A percentile compares a stretch with the other conserved stretches of the same genome.
Conservation (phyloP, 768 basidiomycete genomes). For the Kwoniella sp. region DNA sequence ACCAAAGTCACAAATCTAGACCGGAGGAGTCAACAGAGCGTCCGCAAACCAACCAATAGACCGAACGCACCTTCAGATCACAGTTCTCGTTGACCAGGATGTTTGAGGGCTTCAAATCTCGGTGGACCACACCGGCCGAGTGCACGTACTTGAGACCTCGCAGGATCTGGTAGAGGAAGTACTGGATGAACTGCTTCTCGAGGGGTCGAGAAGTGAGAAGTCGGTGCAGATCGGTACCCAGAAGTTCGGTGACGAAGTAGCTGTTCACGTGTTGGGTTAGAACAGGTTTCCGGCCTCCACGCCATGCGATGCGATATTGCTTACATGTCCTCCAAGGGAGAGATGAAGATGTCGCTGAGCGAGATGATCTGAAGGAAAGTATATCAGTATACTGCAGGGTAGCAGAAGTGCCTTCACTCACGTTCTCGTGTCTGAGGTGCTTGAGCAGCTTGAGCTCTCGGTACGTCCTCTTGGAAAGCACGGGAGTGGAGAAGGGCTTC, state of each 20-base stretch:
- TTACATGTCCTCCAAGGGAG: constrained; percentile 95
- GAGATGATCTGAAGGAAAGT: constrained; percentile 75
- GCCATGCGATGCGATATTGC: too few species aligned
- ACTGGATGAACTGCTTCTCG: constrained; percentile 99
- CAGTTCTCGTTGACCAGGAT: constrained; percentile 99
- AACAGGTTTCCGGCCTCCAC: too few species aligned
- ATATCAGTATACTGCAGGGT: too few species aligned
- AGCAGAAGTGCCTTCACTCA: too few species aligned
- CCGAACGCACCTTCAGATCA: constrained; percentile 74
- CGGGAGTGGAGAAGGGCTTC: constrained; percentile 96
- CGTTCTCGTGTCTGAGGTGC: constrained; percentile 98
- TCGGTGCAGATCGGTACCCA: constrained; percentile 96
- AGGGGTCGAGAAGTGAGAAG: constrained; percentile 91
- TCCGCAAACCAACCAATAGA: not conserved
- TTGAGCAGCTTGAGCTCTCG: constrained; percentile 96
- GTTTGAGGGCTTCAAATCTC: constrained; percentile 98
- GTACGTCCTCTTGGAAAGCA: constrained; percentile 96
- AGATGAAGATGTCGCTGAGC: constrained; percentile 97
- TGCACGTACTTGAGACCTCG: constrained; percentile 99
- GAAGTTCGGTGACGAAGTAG: constrained; percentile 97
- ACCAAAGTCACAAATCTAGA: constrained; percentile 95
- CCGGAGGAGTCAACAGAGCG: not conserved
- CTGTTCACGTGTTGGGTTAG: constrained; percentile 52
- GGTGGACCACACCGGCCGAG: constrained; percentile 96
- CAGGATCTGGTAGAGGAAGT: constrained; percentile 98